Base-by-base conservation (phyloP, 306 rosid species). In the Cucumis melo region DNA sequence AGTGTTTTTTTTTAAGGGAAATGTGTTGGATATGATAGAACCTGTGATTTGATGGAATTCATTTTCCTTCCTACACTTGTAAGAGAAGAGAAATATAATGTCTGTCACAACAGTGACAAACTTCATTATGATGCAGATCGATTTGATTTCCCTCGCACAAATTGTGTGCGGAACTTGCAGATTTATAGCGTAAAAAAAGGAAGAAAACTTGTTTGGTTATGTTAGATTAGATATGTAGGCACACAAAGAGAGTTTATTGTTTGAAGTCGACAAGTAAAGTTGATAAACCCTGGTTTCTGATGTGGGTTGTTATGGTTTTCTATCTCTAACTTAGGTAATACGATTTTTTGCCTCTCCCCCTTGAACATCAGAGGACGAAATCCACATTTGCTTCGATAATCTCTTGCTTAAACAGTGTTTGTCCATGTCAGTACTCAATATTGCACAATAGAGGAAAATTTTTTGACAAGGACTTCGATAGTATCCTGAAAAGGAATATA, bases 151-250 rank as follows among this genome's bases (percentile, higher is more conserved):
- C 59, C 21, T 14, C 4, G 6, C 16, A 48, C 36, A 71, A 44
- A 14, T 46, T 34, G 21, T 73, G 46, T 73, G 61, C 27, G 39
- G 39, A 62, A 29, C 46, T 73, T 46, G 76, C 41, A 72, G n/a
- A 70, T 44, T 24, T 70, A 50, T 70, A 13, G n/a, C 53, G 53
- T 66, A 41, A 41, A 20, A 20, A 66, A 66, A 41, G 73, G 21
- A 66, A 12, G 50, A 66, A 39, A 39, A 39, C 54, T 12, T 42
- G 56, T 21, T 41, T 42, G 74, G 74, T 66, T 66, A 20, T 66
- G 73, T 42, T 71, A 39, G 58, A 71, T 71, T 48, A 71, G 76
- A 71, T 23, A 48, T 46, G 76, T 71, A 70, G 75, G 75, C 75
- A 24, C 21, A 70, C 14, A 44, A 27, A 27, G 58, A 70, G 14